Percentiles rank a stretch among this genome's conserved stretches.
phyloP scores from a whole-genome alignment of 345 rosid genomes.

The Eucalyptus grandis region DNA sequence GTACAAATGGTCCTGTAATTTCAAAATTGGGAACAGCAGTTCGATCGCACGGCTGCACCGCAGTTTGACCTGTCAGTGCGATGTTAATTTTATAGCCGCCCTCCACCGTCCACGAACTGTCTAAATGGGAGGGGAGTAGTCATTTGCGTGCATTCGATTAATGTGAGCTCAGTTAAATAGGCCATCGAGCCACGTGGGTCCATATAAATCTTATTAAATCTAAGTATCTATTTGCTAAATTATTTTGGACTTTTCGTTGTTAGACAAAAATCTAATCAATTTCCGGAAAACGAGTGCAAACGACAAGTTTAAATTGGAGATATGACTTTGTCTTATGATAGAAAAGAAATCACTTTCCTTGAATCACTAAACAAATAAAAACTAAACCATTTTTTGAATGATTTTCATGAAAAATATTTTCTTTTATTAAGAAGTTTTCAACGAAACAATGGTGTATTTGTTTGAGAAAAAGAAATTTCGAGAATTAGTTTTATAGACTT shows the following conservation, averaged over 20 bases:
- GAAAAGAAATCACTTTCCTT: too few species aligned
- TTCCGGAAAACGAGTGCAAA: too few species aligned
- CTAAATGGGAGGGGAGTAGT: background rate
- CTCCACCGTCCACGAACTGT: background rate
- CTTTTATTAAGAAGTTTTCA: too few species aligned
- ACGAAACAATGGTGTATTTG: too few species aligned
- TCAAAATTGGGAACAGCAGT: background rate
- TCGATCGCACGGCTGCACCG: background rate
- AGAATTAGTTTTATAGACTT: too few species aligned
- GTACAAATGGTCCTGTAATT: background rate
- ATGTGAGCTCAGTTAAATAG: background rate
- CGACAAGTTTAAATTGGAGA: too few species aligned
- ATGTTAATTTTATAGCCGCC: background rate
- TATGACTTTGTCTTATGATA: too few species aligned
- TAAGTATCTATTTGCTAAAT: too few species aligned
- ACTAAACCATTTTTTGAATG: too few species aligned
- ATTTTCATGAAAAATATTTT: too few species aligned
- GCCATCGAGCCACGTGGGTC: background rate
- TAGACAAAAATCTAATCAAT: background rate
- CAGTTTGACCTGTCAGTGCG: background rate
- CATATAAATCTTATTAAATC: background rate
- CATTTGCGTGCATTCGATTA: background rate
- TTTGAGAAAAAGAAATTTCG: too few species aligned
- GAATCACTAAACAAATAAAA: too few species aligned
- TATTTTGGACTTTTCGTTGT: background rate